Evolutionary conservation across 306 rosid species (phyloP).

Genomic region (Sesbania bispinosa): DNA sequence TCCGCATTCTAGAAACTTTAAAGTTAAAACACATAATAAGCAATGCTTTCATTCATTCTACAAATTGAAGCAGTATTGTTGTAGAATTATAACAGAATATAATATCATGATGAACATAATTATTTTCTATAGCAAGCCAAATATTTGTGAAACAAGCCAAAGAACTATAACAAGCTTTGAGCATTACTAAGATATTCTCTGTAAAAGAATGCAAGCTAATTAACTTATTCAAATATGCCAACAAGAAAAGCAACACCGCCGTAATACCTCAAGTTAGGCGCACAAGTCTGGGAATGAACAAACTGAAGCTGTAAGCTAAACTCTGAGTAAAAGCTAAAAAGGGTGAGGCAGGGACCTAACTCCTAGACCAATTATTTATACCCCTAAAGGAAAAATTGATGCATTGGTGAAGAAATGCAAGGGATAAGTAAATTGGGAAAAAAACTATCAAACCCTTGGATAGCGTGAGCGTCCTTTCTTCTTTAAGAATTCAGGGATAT

Average conservation of each 20-base stretch:
- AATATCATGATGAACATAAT: too few relatives aligned
- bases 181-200: slow-evolving; percentile 23
- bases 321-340: too few relatives aligned
- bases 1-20: too few relatives aligned
- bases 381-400: slow-evolving; percentile 40
- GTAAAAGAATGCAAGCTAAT: slow-evolving; percentile 36
- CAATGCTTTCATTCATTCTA: too few relatives aligned
- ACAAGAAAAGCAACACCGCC: too few relatives aligned
- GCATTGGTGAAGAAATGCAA: slow-evolving; percentile 28
- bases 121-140: slow-evolving; percentile 4
- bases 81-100: too few relatives aligned
- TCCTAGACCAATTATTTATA: slow-evolving; percentile 36
- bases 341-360: slow-evolving; percentile 33
- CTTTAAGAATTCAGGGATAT: slow-evolving; percentile 92
- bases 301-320: too few relatives aligned
- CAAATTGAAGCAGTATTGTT: too few relatives aligned
- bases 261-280: slow-evolving; percentile 22
- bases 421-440: slow-evolving; percentile 6
- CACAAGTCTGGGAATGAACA: slow-evolving; percentile 24
- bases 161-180: too few relatives aligned
- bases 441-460: slow-evolving; percentile 63
- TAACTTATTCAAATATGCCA: slow-evolving; percentile 28
- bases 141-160: slow-evolving; percentile 16
- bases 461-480: slow-evolving; percentile 91
- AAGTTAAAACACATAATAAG: too few relatives aligned